These are phyloP conservation scores for Ganoderma lucidum DNA, from an alignment of 1,284 basidiomycete genomes.

Conservation along the genomic window DNA sequence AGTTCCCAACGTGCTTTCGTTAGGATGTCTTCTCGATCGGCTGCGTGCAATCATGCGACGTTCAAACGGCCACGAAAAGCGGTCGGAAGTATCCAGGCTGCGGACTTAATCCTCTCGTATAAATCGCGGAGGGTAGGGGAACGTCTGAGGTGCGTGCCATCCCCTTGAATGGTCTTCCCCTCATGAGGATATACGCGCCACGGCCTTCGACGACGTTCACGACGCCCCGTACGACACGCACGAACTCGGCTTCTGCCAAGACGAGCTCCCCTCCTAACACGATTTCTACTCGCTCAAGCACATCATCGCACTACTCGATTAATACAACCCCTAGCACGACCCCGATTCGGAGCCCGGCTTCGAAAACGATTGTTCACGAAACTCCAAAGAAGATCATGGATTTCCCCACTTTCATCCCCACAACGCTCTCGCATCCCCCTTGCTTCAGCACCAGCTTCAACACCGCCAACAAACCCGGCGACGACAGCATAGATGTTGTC, in stretches of 20 bases:
- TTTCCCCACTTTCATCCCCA: conserved; percentile 1
- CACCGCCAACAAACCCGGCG: neutral
- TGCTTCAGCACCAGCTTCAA: neutral
- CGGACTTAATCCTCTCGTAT: neutral
- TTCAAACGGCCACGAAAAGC: neutral
- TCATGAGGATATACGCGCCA: conserved; percentile 11
- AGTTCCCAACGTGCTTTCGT: neutral
- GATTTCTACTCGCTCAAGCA: neutral
- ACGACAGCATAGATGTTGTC: neutral
- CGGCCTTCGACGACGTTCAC: neutral
- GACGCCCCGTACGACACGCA: conserved; percentile 4
- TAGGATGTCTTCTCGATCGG: neutral
- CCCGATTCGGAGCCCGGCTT: neutral
- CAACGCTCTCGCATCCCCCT: neutral
- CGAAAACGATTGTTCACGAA: neutral
- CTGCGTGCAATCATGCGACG: neutral
- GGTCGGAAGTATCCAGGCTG: neutral
- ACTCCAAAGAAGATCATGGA: neutral
- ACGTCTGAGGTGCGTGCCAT: no score
- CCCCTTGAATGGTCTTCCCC: neutral
- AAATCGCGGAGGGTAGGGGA: neutral
- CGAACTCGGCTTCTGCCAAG: conserved; percentile 5
- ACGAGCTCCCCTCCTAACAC: neutral
- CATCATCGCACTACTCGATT: neutral
- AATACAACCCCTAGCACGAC: neutral